Conservation (phyloP, 2,329 filamentous ascomycete species). For the Aplosporella prunicola region DNA sequence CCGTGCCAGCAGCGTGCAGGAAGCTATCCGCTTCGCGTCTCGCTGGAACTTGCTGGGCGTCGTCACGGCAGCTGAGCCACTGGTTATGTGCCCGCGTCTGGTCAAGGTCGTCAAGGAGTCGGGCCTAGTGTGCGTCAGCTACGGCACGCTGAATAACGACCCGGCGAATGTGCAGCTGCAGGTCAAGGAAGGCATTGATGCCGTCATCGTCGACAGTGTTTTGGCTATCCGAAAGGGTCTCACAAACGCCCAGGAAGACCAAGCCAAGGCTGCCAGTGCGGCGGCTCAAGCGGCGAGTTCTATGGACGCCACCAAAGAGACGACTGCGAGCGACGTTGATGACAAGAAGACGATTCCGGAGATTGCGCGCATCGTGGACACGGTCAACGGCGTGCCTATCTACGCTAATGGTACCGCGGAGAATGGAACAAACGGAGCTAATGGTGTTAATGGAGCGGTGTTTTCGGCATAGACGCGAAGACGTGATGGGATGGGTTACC, state of each 20-base stretch:
- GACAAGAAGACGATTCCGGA: neutral
- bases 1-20: slow-evolving; percentile 81
- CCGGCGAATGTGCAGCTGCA: slow-evolving; percentile 74
- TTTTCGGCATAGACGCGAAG: slow-evolving; percentile 2
- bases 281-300: neutral
- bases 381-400: slow-evolving; percentile 17
- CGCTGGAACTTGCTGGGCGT: slow-evolving; percentile 93
- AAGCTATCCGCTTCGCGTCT: slow-evolving; percentile 87
- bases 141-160: slow-evolving; percentile 86
- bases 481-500: too few relatives aligned
- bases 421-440: neutral
- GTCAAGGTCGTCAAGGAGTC: slow-evolving; percentile 91
- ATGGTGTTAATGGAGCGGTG: slow-evolving; percentile 1
- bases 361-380: slow-evolving; percentile 12
- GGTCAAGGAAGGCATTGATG: slow-evolving; percentile 92
- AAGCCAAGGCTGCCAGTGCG: neutral
- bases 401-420: slow-evolving; percentile 12
- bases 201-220: slow-evolving; percentile 93
- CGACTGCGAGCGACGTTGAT: neutral
- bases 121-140: slow-evolving; percentile 88
- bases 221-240: slow-evolving; percentile 86
- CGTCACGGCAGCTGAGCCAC: slow-evolving; percentile 76
- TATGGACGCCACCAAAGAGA: neutral
- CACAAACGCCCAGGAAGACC: slow-evolving; percentile 33
- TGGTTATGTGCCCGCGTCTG: slow-evolving; percentile 80